Base-by-base conservation (phyloP, 164 flowering plant genomes). In the Hamamelis virginiana region DNA sequence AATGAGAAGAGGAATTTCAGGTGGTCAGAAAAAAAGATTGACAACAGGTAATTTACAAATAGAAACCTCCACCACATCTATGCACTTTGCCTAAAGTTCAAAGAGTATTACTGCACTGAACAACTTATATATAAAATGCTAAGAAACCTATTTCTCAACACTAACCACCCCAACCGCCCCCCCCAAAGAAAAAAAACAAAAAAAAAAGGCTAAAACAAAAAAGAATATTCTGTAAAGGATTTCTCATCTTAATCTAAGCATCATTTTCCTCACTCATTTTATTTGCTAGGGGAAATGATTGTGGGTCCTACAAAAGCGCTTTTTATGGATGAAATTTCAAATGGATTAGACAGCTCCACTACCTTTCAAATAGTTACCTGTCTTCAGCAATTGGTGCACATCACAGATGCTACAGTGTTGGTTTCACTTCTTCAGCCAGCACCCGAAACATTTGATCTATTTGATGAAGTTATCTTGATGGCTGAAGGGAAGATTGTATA, bases 311-410 rank as follows among this genome's bases (percentile, higher is more conserved):
- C 81, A 59, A 89, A 79, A 74, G 82, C 84, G 28, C 68, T 88
- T 11, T 83, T 91, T 56, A 88, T 91, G 96, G 93, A 91, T 74
- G 96, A 89, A 71, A 89, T 91, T 66, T 89, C 97, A 52, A 89
- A 79, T 59, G 91, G 94, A 1, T 66, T 89, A 62, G 94, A 89
- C 77, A 87, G 90, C 72, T 85, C 91, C 58, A 87, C 94, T 15
- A 86, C 91, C 18, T 89, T 81, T 68, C 95, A 87, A 78, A 80
- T 89, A 46, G 80, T 86, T 26, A 72, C 84, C 18, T 85, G 74
- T 62, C 78, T 87, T 67, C 85, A 78, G 79, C 88, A 89, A 16
- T 57, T 89, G 66, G 90, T 77, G 44, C 93, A 89, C 65, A 72
- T 87, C 59, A 84, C 85, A 5, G 86, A 87, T 61, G 84, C 81